Evolutionary conservation across 2,329 filamentous ascomycete species (phyloP), one percentile per base, ranked within the genome.

Genomic region (Zasmidium cellare): DNA sequence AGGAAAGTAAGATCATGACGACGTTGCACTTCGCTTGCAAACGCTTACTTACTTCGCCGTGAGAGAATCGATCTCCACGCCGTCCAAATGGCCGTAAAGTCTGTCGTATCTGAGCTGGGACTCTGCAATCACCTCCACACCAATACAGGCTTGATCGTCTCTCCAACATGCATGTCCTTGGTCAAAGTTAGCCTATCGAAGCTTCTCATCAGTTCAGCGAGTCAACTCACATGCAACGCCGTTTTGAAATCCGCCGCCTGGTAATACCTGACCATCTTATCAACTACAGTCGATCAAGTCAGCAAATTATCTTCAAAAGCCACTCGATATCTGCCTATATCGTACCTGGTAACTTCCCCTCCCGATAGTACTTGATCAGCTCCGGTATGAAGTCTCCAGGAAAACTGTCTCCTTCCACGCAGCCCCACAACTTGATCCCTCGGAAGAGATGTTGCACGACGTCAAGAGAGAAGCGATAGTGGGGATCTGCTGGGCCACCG

Each of bases 401-500:
- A 22, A 69, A 63, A 3, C 73, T 73, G 55, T 80, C 75, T 1
- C 76, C 77, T 47, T 80, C 74, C 18, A 74, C 72, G 45, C 77
- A 77, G 0, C 78, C 79, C 2, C 77, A 75, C 18, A 79, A 76
- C 47, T 74, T 72, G 51, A 77, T 78, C 0, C 76, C 79, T 18
- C 69, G 70, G 18, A 71, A 71, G 69, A 82, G 74, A 53, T 80
- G 74, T 23, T 71, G 69, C 11, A 74, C 71, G 47, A 61, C 47
- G 31, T 64, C 61, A 1, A 80, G 71, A 14, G 76, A 74, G 5
- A 82, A 61, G 3, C 65, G 66, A 44, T 80, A 57, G 14, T 69
- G 68, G 0, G 71, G 65, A 1, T 75, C 71, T 1, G 71, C 67
- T 48, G 74, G 72, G 0, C 76, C 76, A 0, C 80, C 80, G 18